A percentile compares a stretch with the other conserved stretches of the same genome.
These are phyloP conservation scores for Xylaria scruposa DNA, from an alignment of 495 filamentous ascomycete species.

Conservation along the genomic window DNA sequence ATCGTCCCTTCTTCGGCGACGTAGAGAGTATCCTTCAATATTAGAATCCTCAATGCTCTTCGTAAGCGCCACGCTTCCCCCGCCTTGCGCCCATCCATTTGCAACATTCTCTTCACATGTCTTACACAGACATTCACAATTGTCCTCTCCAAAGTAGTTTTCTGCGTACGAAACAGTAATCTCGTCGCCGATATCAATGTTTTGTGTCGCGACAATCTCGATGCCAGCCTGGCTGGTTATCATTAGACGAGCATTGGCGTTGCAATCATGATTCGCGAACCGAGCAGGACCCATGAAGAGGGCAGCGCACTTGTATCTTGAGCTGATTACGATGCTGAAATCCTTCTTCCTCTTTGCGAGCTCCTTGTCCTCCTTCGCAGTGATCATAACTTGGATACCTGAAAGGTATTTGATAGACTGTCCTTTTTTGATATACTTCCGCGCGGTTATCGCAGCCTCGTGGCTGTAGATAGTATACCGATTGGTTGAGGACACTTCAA, in stretches of 20 bases:
- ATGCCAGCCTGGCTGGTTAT: conserved; percentile 86
- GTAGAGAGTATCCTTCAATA: conserved; percentile 50
- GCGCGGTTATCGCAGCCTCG: conserved; percentile 87
- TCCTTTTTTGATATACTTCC: conserved; percentile 76
- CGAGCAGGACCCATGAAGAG: conserved; percentile 93
- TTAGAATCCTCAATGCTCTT: conserved; percentile 51
- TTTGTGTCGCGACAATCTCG: conserved; percentile 77
- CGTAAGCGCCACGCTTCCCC: conserved; percentile 43
- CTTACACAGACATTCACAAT: conserved; percentile 91
- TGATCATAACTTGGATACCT: conserved; percentile 89
- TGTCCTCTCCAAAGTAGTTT: conserved; percentile 93
- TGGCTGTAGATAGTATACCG: conserved; percentile 90
- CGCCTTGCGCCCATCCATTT: conserved; percentile 78
- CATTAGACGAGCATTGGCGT: conserved; percentile 85
- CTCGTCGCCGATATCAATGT: conserved; percentile 89
- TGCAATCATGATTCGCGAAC: conserved; percentile 97
- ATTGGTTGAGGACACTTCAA: conserved; percentile 93
- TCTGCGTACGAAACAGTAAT: conserved; percentile 96
- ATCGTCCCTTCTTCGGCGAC: conserved; percentile 51
- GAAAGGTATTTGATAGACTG: conserved; percentile 89
- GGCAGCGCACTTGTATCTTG: conserved; percentile 83
- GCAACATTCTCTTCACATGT: conserved; percentile 78
- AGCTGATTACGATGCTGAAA: conserved; percentile 95
- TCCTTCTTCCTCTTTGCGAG: conserved; percentile 81
- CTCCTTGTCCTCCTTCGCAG: conserved; percentile 83